These are phyloP conservation scores for Serpula lacrymans DNA, from an alignment of 768 basidiomycete species.

Conservation along the genomic window DNA sequence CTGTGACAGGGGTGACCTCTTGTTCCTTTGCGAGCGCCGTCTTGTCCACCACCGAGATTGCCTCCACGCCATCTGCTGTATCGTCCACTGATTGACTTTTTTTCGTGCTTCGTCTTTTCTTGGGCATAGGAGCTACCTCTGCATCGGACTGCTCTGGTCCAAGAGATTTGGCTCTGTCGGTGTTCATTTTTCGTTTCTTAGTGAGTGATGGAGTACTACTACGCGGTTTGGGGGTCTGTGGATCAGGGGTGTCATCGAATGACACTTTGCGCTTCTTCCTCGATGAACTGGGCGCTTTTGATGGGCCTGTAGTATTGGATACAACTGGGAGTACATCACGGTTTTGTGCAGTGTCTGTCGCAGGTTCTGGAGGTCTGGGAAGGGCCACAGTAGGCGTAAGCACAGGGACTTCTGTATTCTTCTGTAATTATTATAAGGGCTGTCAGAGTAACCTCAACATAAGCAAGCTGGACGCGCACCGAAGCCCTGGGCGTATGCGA, in stretches of 20 bases:
- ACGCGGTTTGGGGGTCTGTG: background rate
- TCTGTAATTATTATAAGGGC: slow-evolving; percentile 3
- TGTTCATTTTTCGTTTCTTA: slow-evolving; percentile 13
- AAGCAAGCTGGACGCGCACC: no score
- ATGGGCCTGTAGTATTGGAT: background rate
- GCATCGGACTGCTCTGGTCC: background rate
- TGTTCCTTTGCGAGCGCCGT: no score
- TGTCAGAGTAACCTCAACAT: slow-evolving; percentile 2
- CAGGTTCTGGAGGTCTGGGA: no score
- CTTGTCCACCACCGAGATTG: no score
- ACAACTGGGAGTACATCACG: no score
- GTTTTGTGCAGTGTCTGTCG: no score
- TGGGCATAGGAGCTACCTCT: background rate
- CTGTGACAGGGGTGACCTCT: no score
- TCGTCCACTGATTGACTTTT: no score
- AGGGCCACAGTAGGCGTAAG: no score
- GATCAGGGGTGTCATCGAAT: background rate
- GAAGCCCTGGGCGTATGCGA: background rate
- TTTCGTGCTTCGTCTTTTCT: slow-evolving; percentile 12
- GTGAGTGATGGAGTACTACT: background rate
- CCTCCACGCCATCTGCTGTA: no score
- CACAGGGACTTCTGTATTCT: slow-evolving; percentile 19
- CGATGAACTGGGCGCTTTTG: slow-evolving; percentile 1
- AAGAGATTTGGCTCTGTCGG: no score
- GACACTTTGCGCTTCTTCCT: slow-evolving; percentile 24